These are phyloP conservation scores for Microbotryum intermedium DNA, from an alignment of 1,284 basidiomycete species.

Conservation along the genomic window DNA sequence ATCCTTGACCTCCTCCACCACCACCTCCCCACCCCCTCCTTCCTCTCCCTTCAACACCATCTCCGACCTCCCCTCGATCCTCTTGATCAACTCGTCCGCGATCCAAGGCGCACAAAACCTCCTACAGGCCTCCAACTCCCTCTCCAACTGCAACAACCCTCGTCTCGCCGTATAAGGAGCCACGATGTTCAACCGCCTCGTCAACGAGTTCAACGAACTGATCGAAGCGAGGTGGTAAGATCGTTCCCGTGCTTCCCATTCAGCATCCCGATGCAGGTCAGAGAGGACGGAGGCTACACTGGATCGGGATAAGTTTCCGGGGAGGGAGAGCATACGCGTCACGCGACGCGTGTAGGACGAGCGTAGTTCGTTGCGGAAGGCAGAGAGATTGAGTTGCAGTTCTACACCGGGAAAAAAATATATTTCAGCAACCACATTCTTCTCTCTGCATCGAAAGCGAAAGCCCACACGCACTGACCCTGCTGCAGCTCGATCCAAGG, in stretches of 20 bases:
- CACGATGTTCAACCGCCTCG: constrained; percentile 67
- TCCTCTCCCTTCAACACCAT: background rate
- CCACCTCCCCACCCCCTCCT: background rate
- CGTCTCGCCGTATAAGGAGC: constrained; percentile 66
- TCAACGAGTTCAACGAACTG: constrained; percentile 60
- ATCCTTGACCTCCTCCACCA: constrained; percentile 8
- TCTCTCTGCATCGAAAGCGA: background rate
- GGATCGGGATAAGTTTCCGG: constrained; percentile 42
- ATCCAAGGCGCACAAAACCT: constrained; percentile 39
- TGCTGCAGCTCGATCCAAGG: constrained; percentile 82
- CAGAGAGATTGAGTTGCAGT: constrained; percentile 50
- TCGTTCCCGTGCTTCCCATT: constrained; percentile 63
- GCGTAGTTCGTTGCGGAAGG: constrained; percentile 57
- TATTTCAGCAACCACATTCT: no score
- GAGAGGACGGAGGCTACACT: no score
- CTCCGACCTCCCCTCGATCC: constrained; percentile 34
- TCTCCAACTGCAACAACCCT: constrained; percentile 49
- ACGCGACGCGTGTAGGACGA: constrained; percentile 58
- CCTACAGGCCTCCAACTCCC: constrained; percentile 55
- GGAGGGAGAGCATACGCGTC: constrained; percentile 50
- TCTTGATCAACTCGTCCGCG: constrained; percentile 49
- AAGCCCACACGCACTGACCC: constrained; percentile 42
- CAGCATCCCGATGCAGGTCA: constrained; percentile 50
- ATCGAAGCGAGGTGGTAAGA: constrained; percentile 63
- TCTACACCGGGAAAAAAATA: constrained; percentile 39